Percentiles rank a stretch among this genome's conserved stretches.
These are phyloP conservation scores for Paramarasmius palmivorus DNA, from an alignment of 1,284 basidiomycete species.

Conservation along the genomic window DNA sequence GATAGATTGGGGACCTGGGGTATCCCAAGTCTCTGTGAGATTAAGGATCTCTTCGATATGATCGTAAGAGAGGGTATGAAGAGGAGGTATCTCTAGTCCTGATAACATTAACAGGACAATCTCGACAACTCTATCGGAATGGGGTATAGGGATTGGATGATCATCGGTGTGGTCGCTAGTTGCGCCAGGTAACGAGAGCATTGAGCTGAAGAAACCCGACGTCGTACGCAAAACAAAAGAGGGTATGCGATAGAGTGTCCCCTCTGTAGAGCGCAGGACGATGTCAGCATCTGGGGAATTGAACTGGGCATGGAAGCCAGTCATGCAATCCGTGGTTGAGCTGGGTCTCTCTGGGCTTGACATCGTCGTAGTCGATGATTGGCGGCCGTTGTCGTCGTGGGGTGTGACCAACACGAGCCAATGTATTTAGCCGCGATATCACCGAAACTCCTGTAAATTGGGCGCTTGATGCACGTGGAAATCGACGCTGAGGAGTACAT, in stretches of 20 bases:
- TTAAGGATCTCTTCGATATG: slow-evolving; percentile 33
- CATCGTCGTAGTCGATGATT: slow-evolving; percentile 10
- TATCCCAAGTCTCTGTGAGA: slow-evolving; percentile 38
- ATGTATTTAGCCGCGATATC: too few relatives aligned
- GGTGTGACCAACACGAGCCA: neutral
- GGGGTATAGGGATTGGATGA: slow-evolving; percentile 10
- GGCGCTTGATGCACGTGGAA: too few relatives aligned
- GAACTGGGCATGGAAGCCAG: slow-evolving; percentile 34
- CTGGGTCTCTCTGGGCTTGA: slow-evolving; percentile 4
- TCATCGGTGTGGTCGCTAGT: slow-evolving; percentile 1
- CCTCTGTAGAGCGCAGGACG: slow-evolving; percentile 35
- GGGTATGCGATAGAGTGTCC: slow-evolving; percentile 38
- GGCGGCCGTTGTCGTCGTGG: neutral
- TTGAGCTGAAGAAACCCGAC: slow-evolving; percentile 34
- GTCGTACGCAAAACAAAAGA: slow-evolving; percentile 37
- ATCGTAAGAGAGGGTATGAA: slow-evolving; percentile 30
- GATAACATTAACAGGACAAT: slow-evolving; percentile 38
- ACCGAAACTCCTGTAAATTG: too few relatives aligned
- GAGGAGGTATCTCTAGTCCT: slow-evolving; percentile 33
- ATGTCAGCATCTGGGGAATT: slow-evolving; percentile 32
- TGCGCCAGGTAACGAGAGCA: slow-evolving; percentile 19
- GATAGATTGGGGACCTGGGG: slow-evolving; percentile 39
- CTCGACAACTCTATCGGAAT: slow-evolving; percentile 26
- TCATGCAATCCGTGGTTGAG: slow-evolving; percentile 8
- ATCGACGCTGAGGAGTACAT: too few relatives aligned